Evolutionary conservation across 257 asterid genomes (phyloP).

Genomic region (Coffea canephora): DNA sequence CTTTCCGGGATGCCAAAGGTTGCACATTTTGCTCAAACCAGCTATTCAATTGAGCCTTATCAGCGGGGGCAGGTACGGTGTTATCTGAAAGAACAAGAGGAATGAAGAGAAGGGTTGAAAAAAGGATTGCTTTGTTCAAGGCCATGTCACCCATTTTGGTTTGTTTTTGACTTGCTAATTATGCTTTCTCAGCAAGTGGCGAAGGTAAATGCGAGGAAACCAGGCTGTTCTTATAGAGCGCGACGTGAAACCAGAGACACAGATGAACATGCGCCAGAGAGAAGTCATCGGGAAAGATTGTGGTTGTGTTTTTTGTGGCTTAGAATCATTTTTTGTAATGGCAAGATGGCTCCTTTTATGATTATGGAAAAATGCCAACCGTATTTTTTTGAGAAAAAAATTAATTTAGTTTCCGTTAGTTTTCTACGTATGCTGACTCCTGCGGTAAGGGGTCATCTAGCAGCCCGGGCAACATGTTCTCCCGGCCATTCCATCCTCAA

Average conservation of each 20-base stretch:
- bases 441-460: background rate
- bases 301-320: background rate
- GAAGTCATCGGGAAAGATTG: background rate
- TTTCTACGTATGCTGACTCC: background rate
- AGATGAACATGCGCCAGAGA: background rate
- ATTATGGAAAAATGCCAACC: background rate
- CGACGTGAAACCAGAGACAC: background rate
- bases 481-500: background rate
- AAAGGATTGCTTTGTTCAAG: background rate
- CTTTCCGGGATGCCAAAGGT: slow-evolving; percentile 6
- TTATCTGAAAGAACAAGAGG: slow-evolving; percentile 20
- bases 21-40: slow-evolving; percentile 53
- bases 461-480: background rate
- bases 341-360: background rate
- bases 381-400: background rate
- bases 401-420: no score
- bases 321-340: background rate
- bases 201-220: background rate
- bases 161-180: background rate
- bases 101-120: slow-evolving; percentile 25
- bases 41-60: slow-evolving; percentile 19
- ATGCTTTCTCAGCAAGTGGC: background rate
- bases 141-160: slow-evolving; percentile 12
- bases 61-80: slow-evolving; percentile 37
- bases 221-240: background rate